Evolutionary conservation across 495 filamentous ascomycete genomes (phyloP), one percentile per base, ranked within the genome.

Genomic region (Amorphotheca resinae): DNA sequence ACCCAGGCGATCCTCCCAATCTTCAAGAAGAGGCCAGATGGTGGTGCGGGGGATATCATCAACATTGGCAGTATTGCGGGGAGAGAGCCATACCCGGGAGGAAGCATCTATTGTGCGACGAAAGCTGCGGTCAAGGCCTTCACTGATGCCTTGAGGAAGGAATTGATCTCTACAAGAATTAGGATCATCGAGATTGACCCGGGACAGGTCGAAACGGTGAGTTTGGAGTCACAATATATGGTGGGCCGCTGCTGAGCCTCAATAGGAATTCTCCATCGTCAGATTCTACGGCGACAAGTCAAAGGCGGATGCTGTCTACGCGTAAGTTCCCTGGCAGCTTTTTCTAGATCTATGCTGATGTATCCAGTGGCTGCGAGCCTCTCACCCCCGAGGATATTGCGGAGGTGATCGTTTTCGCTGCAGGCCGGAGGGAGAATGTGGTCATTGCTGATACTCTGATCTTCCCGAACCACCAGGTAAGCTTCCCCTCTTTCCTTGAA

Each of bases 21-120:
- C 59, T 93, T 87, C 72, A 80, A 87, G 67, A 73, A 77, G 56
- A 77, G 86, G 30, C 62, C 69, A 11, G 76, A 88, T 31, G 84
- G 85, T 38, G 88, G 87, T 41, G 65, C 68, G 22, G 91, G 91
- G 46, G 91, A 98, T 56, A 88, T 98, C 57, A 93, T 98, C 62
- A 96, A 95, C 63, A 84, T 98, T 57, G 91, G 91, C 42, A 88
- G 82, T 53, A 91, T 98, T 58, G 91, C 91, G 18, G 91, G 91
- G 17, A 76, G 91, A 30, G 89, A 95, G 52, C 72, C 82, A 9
- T 98, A 98, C 63, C 66, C 77, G 3, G 87, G 93, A 33, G 91
- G 91, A 18, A 79, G 80, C 53, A 94, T 98, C 52, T 98, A 98
- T 72, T 98, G 91, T 62, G 87, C 91, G 2, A 89, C 84, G 36